Conservation (phyloP, 345 rosid species). For the Dipteronia dyeriana region DNA sequence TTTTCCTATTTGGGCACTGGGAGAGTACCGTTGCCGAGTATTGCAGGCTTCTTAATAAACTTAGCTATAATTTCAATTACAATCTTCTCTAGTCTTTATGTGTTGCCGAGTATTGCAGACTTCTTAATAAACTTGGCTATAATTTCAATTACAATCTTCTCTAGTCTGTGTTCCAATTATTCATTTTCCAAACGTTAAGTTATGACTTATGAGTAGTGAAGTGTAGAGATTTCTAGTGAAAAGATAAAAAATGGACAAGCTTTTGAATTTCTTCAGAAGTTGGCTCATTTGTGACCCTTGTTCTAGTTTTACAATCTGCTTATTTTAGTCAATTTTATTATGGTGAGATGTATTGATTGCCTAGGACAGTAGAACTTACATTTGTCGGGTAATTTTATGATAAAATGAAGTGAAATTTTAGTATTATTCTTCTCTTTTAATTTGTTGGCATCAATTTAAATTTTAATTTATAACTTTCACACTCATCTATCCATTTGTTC, state of each 20-base stretch:
- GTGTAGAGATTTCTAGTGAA: neutral
- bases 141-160: neutral
- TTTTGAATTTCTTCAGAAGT: no score
- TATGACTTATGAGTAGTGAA: neutral
- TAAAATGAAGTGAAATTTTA: no score
- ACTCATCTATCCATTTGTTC: no score
- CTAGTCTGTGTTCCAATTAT: neutral
- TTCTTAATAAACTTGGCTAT: neutral
- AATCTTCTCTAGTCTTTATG: neutral
- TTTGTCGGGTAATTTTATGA: no score
- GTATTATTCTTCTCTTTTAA: no score
- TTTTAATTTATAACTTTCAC: no score
- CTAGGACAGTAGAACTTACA: no score
- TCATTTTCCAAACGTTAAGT: neutral
- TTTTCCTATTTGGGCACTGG: constrained; percentile 73
- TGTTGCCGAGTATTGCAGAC: constrained; percentile 39
- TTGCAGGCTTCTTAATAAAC: constrained; percentile 23
- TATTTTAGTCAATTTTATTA: no score
- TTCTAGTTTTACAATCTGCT: no score
- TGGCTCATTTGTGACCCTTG: no score
- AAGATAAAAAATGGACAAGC: neutral
- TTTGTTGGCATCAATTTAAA: no score
- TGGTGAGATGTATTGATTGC: no score
- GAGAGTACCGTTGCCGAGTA: constrained; percentile 57
- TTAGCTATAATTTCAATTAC: neutral